A percentile compares a stretch with the other conserved stretches of the same genome.
phyloP scores from a whole-genome alignment of 2,329 filamentous ascomycete genomes.

The Ascochyta rabiei region DNA sequence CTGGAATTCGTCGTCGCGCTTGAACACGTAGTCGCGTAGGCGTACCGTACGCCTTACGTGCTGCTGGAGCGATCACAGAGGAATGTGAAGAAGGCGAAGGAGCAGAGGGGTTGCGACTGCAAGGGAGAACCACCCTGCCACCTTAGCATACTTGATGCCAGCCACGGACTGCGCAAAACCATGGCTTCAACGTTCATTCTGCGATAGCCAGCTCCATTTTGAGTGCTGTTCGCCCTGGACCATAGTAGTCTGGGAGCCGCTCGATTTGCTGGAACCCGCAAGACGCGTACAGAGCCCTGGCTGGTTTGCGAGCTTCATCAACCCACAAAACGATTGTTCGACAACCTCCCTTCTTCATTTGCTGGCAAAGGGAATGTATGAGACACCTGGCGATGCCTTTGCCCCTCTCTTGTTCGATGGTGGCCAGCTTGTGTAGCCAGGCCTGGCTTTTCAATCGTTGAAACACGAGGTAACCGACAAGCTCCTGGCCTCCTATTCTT shows the following conservation, averaged over 20 bases:
- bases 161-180: constrained; percentile 5
- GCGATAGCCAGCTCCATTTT: constrained; percentile 34
- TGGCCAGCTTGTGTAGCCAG: constrained; percentile 60
- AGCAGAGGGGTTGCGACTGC: constrained; percentile 29
- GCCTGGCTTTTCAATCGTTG: constrained; percentile 41
- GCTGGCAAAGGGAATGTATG: constrained; percentile 51
- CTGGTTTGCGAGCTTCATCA: constrained; percentile 54
- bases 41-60: constrained; percentile 29
- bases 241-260: constrained; percentile 57
- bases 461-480: constrained; percentile 52
- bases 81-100: constrained; percentile 33
- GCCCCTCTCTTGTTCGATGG: constrained; percentile 53
- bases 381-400: constrained; percentile 56
- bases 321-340: constrained; percentile 59
- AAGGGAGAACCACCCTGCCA: constrained; percentile 40
- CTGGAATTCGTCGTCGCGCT: constrained; percentile 38
- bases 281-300: constrained; percentile 53
- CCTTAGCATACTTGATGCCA: constrained; percentile 26
- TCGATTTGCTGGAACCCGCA: constrained; percentile 56
- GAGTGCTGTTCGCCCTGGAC: constrained; percentile 53
- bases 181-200: constrained; percentile 17
- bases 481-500: constrained; percentile 21
- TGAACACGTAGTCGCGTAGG: constrained; percentile 33
- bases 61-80: constrained; percentile 24
- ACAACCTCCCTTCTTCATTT: constrained; percentile 55